Conservation (phyloP, 306 rosid genomes). For the Rosa rugosa region DNA sequence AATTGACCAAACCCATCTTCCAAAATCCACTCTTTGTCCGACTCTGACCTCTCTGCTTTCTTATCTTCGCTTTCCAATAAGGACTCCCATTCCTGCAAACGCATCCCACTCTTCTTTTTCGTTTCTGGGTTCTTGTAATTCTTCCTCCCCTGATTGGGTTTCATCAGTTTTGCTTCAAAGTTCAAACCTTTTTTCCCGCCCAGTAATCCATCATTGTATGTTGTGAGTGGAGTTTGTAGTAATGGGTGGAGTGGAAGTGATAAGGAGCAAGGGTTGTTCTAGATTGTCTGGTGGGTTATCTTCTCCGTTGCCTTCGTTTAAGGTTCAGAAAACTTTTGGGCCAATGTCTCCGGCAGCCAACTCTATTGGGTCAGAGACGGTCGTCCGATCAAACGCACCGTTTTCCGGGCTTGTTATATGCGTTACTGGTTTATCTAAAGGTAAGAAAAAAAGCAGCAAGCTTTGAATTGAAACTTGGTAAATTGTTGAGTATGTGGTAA, state of each 20-base stretch:
- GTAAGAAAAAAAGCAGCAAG: constrained; percentile 27
- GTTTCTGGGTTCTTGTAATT: constrained; percentile 23
- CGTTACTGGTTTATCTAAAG: constrained; percentile 94
- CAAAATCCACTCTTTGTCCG: constrained; percentile 32
- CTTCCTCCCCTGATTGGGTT: neutral
- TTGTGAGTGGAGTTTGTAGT: constrained; percentile 24
- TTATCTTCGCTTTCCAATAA: constrained; percentile 11
- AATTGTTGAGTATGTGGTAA: neutral
- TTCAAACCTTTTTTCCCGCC: constrained; percentile 25
- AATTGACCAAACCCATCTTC: neutral
- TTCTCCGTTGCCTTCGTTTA: constrained; percentile 55
- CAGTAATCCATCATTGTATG: constrained; percentile 17
- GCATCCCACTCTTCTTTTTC: constrained; percentile 6
- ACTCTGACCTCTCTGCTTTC: neutral
- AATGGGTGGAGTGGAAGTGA: constrained; percentile 74
- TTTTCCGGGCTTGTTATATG: constrained; percentile 84
- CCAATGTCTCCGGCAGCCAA: constrained; percentile 68
- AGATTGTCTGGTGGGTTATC: constrained; percentile 59
- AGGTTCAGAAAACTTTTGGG: constrained; percentile 51
- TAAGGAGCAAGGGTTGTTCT: constrained; percentile 76
- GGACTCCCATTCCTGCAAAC: constrained; percentile 6
- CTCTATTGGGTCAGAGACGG: constrained; percentile 45
- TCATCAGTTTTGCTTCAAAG: neutral
- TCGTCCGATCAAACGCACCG: constrained; percentile 54
- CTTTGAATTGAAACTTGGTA: constrained; percentile 20